Evolutionary conservation across 129 eudicot genomes (phyloP).

Genomic region (Artemisia annua): DNA sequence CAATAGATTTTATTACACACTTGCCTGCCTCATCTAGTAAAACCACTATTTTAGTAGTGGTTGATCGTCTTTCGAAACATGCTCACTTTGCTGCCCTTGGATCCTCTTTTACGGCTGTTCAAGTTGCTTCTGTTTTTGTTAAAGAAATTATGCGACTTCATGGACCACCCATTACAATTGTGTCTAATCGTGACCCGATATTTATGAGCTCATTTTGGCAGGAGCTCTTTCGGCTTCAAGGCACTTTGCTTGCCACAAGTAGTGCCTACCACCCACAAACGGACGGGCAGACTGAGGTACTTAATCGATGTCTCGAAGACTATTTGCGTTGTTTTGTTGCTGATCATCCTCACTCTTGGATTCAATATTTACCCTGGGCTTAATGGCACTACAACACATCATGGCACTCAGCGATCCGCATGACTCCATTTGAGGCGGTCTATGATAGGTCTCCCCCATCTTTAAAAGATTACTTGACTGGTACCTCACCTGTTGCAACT

Average conservation of each 20-base stretch:
- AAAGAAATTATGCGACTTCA: not conserved
- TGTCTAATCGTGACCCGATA: not conserved
- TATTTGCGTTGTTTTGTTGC: not conserved
- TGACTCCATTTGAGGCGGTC: not conserved
- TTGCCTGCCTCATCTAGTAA: not conserved
- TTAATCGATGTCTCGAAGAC: not conserved
- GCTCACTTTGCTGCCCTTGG: not conserved
- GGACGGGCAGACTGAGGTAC: not conserved
- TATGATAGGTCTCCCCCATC: not conserved
- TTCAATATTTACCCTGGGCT: not conserved
- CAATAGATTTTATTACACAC: not conserved
- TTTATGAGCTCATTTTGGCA: not conserved
- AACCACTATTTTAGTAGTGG: not conserved
- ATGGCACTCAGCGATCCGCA: not conserved
- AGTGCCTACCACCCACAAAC: not conserved
- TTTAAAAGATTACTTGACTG: not conserved
- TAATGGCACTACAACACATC: not conserved
- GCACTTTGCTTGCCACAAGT: not conserved
- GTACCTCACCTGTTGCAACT: too few relatives aligned
- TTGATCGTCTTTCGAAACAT: not conserved
- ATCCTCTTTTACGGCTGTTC: not conserved
- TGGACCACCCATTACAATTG: not conserved
- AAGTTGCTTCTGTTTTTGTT: not conserved
- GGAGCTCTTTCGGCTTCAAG: not conserved
- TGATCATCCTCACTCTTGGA: not conserved